Evolutionary conservation across 2,329 filamentous ascomycete species (phyloP), one percentile per base, ranked within the genome.

Genomic region (Penicillium janthinellum): DNA sequence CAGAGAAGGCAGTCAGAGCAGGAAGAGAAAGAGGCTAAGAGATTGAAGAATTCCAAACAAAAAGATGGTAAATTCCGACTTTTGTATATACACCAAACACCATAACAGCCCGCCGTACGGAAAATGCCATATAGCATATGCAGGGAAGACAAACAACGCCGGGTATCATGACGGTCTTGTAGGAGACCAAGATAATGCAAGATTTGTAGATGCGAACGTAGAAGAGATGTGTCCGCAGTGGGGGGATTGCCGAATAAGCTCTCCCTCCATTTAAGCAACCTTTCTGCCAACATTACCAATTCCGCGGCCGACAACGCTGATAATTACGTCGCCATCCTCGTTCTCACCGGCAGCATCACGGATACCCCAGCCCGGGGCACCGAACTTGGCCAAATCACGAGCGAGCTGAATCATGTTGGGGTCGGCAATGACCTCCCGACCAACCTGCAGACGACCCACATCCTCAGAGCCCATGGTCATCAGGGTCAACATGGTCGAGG

Each of bases 391-490:
- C 67, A 97, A 77, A 74, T 99, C 95, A 69, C 95, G 84, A 11
- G 91, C 93, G 56, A 97, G 79, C 52, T 87, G 86, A 58, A 99
- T 84, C 55, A 92, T 82, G 60, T 91, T 89, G 73, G 96, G 91
- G 2, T 88, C 90, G 0, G 88, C 93, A 48, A 98, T 78, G 0
- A 97, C 87, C 49, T 94, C 90, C 68, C 87, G 88, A 35, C 93
- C 92, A 59, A 99, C 74, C 63, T 91, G 86, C 66, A 99, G 76
- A 60, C 95, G 85, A 4, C 95, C 95, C 14, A 99, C 92, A 75
- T 99, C 95, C 74, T 98, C 95, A 0, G 90, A 91, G 0, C 95
- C 95, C 95, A 99, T 98, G 37, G 93, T 92, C 95, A 99, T 99
- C 63, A 99, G 81, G 17, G 88, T 90, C 55, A 99, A 77, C 64